These are phyloP conservation scores for Herpetomonas samuelpessoai DNA, from an alignment of 208 protist species.

Conservation along the genomic window DNA sequence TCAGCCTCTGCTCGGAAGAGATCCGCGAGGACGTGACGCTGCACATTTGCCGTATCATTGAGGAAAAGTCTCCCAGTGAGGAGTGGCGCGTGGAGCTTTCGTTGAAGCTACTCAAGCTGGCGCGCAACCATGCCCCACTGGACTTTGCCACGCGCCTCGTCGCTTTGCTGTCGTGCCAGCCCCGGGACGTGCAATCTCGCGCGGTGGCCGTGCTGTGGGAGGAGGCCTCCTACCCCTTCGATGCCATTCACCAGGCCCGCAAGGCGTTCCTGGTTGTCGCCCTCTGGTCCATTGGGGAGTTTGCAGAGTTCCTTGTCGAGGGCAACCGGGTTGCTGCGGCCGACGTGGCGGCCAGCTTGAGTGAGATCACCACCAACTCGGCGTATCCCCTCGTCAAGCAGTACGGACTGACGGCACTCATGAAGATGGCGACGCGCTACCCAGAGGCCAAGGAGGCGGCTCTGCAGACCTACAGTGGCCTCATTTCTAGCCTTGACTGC, in stretches of 20 bases:
- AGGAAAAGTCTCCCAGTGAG: conserved; percentile 91
- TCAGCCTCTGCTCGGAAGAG: conserved; percentile 89
- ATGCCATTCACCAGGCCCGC: conserved; percentile 72
- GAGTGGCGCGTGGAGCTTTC: conserved; percentile 97
- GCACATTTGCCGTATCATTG: conserved; percentile 92
- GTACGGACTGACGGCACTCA: conserved; percentile 93
- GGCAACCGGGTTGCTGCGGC: conserved; percentile 21
- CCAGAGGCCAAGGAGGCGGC: conserved; percentile 33
- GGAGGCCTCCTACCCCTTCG: conserved; percentile 69
- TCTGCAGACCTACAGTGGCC: conserved; percentile 53
- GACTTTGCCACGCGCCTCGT: conserved; percentile 86
- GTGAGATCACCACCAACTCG: conserved; percentile 72
- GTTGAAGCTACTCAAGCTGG: conserved; percentile 89
- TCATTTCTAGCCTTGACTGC: conserved; percentile 79
- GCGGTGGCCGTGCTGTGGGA: conserved; percentile 91
- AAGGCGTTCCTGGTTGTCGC: conserved; percentile 90
- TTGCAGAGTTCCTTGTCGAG: conserved; percentile 81
- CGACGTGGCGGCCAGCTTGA: conserved; percentile 59
- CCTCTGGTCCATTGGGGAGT: conserved; percentile 97
- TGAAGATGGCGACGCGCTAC: conserved; percentile 93
- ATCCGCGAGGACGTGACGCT: conserved; percentile 93
- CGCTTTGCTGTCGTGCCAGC: conserved; percentile 79
- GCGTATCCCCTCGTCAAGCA: conserved; percentile 77
- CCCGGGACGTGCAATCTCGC: conserved; percentile 86
- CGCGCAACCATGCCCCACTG: conserved; percentile 57